phyloP scores from a whole-genome alignment of 2,329 filamentous ascomycete species.

The Aspergillus novofumigatus region DNA sequence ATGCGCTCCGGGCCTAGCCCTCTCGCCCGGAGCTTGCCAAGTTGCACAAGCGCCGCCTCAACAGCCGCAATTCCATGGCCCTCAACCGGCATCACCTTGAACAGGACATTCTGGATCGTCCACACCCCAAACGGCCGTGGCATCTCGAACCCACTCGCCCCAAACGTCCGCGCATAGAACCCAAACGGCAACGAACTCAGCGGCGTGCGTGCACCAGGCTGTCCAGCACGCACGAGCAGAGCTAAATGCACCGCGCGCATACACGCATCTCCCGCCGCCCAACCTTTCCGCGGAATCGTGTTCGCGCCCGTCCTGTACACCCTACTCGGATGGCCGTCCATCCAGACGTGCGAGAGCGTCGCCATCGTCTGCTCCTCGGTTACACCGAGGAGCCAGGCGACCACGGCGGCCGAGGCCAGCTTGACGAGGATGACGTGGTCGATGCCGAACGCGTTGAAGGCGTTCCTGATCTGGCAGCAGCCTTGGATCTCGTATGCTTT shows the following conservation, averaged over 20 bases:
- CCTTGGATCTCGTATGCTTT: slow-evolving; percentile 45
- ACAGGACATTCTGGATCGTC: slow-evolving; percentile 21
- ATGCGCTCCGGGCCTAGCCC: slow-evolving; percentile 20
- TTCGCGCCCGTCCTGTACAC: slow-evolving; percentile 33
- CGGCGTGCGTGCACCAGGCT: slow-evolving; percentile 26
- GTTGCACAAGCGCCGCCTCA: slow-evolving; percentile 27
- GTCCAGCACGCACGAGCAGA: slow-evolving; percentile 23
- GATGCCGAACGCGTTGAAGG: slow-evolving; percentile 39
- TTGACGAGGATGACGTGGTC: slow-evolving; percentile 44
- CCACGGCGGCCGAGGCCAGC: slow-evolving; percentile 37
- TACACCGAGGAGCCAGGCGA: slow-evolving; percentile 36
- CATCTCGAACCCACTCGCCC: slow-evolving; percentile 15
- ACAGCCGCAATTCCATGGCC: slow-evolving; percentile 33
- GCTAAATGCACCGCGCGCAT: slow-evolving; percentile 39
- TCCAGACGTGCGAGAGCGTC: slow-evolving; percentile 39
- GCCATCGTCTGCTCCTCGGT: slow-evolving; percentile 29
- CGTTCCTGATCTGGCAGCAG: slow-evolving; percentile 31
- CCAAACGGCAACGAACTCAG: slow-evolving; percentile 34
- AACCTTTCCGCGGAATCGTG: slow-evolving; percentile 38
- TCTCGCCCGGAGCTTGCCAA: slow-evolving; percentile 6
- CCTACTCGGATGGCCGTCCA: slow-evolving; percentile 36
- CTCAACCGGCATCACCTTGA: slow-evolving; percentile 28
- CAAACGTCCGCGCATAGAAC: slow-evolving; percentile 28
- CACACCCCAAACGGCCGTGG: slow-evolving; percentile 17
- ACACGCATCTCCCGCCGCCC: slow-evolving; percentile 41